Base-by-base conservation (phyloP, 1,284 basidiomycete genomes). In the Prillingera fragicola region DNA sequence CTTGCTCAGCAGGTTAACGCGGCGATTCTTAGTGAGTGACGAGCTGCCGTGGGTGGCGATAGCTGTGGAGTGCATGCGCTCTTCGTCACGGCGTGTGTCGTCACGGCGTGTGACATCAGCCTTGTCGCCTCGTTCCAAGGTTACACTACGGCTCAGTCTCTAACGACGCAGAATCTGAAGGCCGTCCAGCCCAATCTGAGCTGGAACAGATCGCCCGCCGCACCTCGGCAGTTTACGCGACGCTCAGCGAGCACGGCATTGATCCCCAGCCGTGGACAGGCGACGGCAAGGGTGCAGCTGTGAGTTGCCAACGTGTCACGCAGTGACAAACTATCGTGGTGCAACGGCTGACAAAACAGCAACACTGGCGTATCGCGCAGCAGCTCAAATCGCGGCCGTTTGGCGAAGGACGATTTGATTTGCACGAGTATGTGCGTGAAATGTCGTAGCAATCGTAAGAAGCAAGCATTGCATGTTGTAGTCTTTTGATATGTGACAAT, bases 1-100 rank as follows among this genome's bases (percentile, higher is more conserved):
- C 50, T 72, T 33, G 65, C 67, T n/a, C 57, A 65, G 27, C 65
- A 68, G 54, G 61, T 72, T 24, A 69, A 72, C 37, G 46, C 54
- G 7, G 65, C 67, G 18, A 67, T 72, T n/a, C 50, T 71, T 15
- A 49, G 70, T 71, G 43, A 60, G 70, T 63, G n/a, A 14, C 19
- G 9, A 8, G 28, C 1, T 8, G 13, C 9, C 18, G 32, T n/a
- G 18, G 24, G 12, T n/a, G 27, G 13, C 18, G 8, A n/a, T n/a
- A 24, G 29, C 29, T 8, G 9, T 10, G 28, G 3, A 7, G 23
- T 18, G 19, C 5, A 9, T 22, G 33, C 17, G n/a, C 8, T 19
- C 12, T 28, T n/a, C n/a, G n/a, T n/a, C n/a, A n/a, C n/a, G n/a
- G n/a, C n/a, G n/a, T n/a, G n/a, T n/a, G n/a, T n/a, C n/a, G n/a